Evolutionary conservation across 2,329 filamentous ascomycete genomes (phyloP), one percentile per base, ranked within the genome.

Genomic region (Zasmidium cellare): DNA sequence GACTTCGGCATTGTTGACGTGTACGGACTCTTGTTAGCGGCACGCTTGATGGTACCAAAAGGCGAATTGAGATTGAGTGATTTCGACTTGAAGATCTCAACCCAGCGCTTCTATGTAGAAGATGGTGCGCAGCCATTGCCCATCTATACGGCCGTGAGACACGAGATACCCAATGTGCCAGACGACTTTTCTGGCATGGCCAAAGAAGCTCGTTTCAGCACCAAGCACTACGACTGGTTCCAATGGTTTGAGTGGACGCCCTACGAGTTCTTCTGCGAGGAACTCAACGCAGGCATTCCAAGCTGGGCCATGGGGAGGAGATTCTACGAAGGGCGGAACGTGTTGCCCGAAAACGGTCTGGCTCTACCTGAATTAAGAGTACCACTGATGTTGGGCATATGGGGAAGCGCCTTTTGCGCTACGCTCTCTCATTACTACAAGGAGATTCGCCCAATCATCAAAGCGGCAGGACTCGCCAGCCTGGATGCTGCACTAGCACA

Each of bases 201-300:
- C 35, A 75, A 73, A 60, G 70, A 66, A 3, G 62, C 62, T 41
- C 52, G 66, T 22, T 65, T 65, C 52, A 63, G 53, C 18, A 61
- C 70, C 65, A 54, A 96, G 69, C 63, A 70, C 46, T 63, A 63
- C 28, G 83, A 91, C 2, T 97, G 92, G 90, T 99, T 97, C 68
- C 93, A 99, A 68, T 97, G 94, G 93, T 97, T 94, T 66, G 94
- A 99, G 70, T 89, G 93, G 68, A 96, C 91, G 0, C 93, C 93
- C 0, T 97, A 96, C 69, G 93, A 97, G 72, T 88, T 97, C 71
- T 97, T 94, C 74, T 96, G 92, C 66, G 93, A 97, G 74, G 93
- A 97, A 69, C 87, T 96, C 51, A 83, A 84, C 22, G 92, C 93
- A 1, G 93, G 94, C 2, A 97, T 99, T 60, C 94, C 94, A 0